Conservation (phyloP, 2,329 filamentous ascomycete species). For the Arachnopeziza araneosa region DNA sequence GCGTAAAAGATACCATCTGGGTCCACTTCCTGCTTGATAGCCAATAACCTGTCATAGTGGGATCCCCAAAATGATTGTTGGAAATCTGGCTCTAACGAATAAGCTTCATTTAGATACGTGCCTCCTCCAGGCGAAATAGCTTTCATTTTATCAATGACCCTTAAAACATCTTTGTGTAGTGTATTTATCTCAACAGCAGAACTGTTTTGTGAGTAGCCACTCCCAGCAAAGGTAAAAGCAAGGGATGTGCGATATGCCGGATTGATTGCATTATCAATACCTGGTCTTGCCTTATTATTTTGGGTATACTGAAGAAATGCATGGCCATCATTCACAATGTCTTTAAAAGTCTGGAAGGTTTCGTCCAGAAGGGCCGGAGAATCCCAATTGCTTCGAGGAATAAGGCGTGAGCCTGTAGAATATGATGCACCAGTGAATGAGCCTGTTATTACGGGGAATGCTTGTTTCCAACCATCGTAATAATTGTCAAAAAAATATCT, state of each 20-base stretch:
- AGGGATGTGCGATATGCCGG: too few species aligned
- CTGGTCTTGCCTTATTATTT: too few species aligned
- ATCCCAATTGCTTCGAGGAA: background rate
- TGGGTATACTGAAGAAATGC: too few species aligned
- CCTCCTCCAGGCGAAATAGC: too few species aligned
- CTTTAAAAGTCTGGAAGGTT: background rate
- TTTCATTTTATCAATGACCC: background rate
- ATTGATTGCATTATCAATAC: too few species aligned
- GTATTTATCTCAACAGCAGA: background rate
- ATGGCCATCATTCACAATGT: background rate
- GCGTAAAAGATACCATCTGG: background rate
- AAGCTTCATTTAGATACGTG: background rate
- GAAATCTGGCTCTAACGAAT: background rate
- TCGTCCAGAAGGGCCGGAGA: background rate
- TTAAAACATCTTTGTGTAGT: background rate
- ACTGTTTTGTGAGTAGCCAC: background rate
- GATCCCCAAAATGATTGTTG: background rate
- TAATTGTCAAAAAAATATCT: background rate
- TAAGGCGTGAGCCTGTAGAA: background rate
- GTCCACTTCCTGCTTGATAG: background rate
- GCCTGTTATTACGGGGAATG: background rate
- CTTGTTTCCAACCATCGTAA: background rate
- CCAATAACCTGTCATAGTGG: background rate
- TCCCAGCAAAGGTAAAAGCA: background rate
- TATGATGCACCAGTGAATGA: too few species aligned